Conservation (phyloP, 371 early-diverging fungal species). For the Coemansia sp. region DNA sequence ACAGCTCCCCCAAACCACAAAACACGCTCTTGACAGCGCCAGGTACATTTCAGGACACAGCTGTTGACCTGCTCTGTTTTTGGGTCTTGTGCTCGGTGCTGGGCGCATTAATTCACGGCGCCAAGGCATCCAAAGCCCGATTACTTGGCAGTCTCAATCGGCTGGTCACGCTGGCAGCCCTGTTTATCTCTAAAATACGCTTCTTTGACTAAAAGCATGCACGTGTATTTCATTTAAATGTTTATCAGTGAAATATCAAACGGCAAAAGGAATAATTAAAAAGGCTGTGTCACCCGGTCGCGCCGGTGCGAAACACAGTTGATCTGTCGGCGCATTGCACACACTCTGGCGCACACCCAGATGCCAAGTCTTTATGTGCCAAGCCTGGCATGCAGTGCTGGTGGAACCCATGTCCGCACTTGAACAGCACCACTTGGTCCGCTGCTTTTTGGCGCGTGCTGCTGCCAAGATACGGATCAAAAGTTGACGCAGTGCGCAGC, state of each 20-base stretch:
- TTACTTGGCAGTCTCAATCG: not conserved
- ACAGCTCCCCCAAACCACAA: not conserved
- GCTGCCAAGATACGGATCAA: constrained; percentile 18
- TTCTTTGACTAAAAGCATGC: constrained; percentile 1
- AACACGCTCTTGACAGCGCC: not conserved
- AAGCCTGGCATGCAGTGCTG: constrained; percentile 19
- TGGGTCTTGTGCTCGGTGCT: not conserved
- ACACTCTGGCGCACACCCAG: constrained; percentile 11
- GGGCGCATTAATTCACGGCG: not conserved
- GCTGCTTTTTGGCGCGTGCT: constrained; percentile 5
- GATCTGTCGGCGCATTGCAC: constrained; percentile 19
- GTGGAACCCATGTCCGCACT: constrained; percentile 44
- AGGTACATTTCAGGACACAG: not conserved
- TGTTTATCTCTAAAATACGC: constrained; percentile 4
- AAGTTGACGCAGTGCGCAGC: constrained; percentile 34
- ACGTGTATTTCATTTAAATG: constrained; percentile 2
- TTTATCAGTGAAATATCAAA: not conserved
- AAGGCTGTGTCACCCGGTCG: constrained; percentile 3
- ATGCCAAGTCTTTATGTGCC: constrained; percentile 1
- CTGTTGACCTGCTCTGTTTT: not conserved
- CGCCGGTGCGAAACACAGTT: not conserved
- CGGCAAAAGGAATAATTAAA: not conserved
- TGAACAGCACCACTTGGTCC: constrained; percentile 33
- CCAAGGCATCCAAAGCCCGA: not conserved
- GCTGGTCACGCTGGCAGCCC: constrained; percentile 1